These are phyloP conservation scores for Paecilomyces niveus DNA, from an alignment of 2,329 filamentous ascomycete species.

Conservation along the genomic window DNA sequence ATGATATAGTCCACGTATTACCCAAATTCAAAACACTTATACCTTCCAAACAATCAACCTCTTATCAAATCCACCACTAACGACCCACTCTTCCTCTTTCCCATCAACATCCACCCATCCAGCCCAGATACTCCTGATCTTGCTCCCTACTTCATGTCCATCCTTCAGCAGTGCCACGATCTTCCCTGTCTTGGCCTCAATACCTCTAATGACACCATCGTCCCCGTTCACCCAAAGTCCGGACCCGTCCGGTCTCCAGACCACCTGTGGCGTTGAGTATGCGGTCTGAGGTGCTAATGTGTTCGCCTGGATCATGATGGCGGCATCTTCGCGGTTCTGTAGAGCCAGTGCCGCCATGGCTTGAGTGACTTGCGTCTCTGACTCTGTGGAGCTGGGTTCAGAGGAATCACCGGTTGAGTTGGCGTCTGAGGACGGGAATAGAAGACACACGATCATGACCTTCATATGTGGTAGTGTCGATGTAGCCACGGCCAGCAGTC, in stretches of 20 bases:
- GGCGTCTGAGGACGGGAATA: slow-evolving; percentile 39
- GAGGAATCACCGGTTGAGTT: slow-evolving; percentile 7
- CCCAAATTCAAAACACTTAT: slow-evolving; percentile 2
- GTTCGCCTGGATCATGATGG: slow-evolving; percentile 53
- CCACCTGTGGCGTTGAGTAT: slow-evolving; percentile 56
- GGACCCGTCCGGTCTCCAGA: slow-evolving; percentile 55
- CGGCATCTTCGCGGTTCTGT: slow-evolving; percentile 52
- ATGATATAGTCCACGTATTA: neutral
- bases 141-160: slow-evolving; percentile 51
- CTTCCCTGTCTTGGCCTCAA: slow-evolving; percentile 54
- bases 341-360: slow-evolving; percentile 44
- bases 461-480: slow-evolving; percentile 57
- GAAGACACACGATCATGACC: slow-evolving; percentile 50
- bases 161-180: slow-evolving; percentile 42
- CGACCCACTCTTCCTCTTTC: slow-evolving; percentile 42
- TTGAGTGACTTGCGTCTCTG: slow-evolving; percentile 45
- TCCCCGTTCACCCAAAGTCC: slow-evolving; percentile 61
- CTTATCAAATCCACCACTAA: slow-evolving; percentile 60
- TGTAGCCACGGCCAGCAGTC: slow-evolving; percentile 53
- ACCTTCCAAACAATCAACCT: slow-evolving; percentile 51
- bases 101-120: slow-evolving; percentile 33
- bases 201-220: slow-evolving; percentile 54
- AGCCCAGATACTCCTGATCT: slow-evolving; percentile 53
- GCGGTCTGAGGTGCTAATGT: slow-evolving; percentile 58
- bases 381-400: slow-evolving; percentile 2